phyloP scores from a whole-genome alignment of 176 grass and related monocot species.

The Zoysia japonica region DNA sequence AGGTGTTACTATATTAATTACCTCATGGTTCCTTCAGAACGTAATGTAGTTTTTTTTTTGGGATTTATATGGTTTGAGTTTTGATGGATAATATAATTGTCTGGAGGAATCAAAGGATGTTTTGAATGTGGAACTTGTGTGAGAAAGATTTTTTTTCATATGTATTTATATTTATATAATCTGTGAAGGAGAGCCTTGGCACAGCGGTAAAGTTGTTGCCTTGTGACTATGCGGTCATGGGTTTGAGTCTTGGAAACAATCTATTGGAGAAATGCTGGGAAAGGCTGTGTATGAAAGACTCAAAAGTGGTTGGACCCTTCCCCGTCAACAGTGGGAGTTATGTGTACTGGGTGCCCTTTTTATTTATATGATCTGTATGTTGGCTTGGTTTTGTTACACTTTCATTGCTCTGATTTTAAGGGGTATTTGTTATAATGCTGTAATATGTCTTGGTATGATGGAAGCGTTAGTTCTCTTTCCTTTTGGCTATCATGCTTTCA shows the following conservation, averaged over 20 bases:
- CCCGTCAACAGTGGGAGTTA: no score
- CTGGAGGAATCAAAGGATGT: not conserved
- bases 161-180: no score
- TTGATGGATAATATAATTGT: not conserved
- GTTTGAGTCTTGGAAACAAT: no score
- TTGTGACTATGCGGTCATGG: no score
- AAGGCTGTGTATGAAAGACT: no score
- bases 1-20: no score
- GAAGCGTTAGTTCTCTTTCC: not conserved
- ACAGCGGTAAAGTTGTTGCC: no score
- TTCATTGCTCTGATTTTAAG: not conserved
- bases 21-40: not conserved
- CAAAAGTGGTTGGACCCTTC: no score
- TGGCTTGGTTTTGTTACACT: not conserved
- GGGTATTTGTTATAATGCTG: not conserved
- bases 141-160: not conserved
- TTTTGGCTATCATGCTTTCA: not conserved
- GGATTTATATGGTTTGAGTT: not conserved
- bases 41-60: not conserved
- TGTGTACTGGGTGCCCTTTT: no score
- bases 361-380: not conserved
- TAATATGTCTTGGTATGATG: not conserved
- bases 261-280: no score
- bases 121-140: not conserved
- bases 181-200: no score